These are phyloP conservation scores for Phytophthora pisi DNA, from an alignment of 352 stramenopile species.

Conservation along the genomic window DNA sequence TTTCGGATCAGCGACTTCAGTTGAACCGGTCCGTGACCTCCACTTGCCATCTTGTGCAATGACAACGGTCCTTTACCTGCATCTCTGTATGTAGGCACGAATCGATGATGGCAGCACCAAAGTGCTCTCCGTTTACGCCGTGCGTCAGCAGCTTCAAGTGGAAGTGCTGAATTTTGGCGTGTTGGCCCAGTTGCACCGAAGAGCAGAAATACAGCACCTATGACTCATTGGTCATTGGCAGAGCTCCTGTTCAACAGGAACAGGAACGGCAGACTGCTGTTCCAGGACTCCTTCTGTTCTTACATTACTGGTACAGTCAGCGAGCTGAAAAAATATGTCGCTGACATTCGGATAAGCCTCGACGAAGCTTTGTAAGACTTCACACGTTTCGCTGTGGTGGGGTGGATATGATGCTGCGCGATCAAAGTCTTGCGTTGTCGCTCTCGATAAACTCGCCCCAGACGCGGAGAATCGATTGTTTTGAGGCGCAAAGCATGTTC, in stretches of 20 bases:
- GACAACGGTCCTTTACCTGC: background rate
- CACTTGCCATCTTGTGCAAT: background rate
- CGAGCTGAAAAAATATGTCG: background rate
- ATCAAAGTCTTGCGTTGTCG: background rate
- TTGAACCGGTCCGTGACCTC: background rate
- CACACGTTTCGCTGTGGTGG: background rate
- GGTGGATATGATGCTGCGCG: too few species aligned
- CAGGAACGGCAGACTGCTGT: background rate
- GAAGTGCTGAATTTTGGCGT: background rate
- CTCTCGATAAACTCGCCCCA: background rate
- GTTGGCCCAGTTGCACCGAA: background rate
- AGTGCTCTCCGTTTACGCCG: background rate
- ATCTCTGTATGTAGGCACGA: background rate
- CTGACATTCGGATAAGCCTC: background rate
- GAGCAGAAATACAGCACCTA: background rate
- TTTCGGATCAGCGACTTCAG: background rate
- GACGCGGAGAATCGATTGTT: background rate
- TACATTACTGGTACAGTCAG: background rate
- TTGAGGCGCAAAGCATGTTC: background rate
- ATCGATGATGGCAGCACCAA: background rate
- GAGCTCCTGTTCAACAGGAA: background rate
- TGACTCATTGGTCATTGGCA: background rate
- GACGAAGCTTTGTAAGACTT: background rate
- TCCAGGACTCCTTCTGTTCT: background rate
- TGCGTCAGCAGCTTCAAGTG: background rate